These are phyloP conservation scores for Suillus sp. DNA, from an alignment of 768 basidiomycete genomes.

Conservation along the genomic window DNA sequence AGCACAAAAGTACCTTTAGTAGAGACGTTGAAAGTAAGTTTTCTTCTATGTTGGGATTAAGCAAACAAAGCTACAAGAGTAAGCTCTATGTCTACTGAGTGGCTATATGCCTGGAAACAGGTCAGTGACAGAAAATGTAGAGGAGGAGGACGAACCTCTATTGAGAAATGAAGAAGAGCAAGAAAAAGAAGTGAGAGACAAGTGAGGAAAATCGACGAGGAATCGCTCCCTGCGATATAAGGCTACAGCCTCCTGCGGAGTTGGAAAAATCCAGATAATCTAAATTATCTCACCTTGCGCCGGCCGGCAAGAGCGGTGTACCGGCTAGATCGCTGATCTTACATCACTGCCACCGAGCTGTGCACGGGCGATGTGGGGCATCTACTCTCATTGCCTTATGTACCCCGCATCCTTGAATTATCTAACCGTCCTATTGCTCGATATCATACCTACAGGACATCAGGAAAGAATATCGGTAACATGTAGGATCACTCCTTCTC, in stretches of 20 bases:
- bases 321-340: conserved; percentile 13
- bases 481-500: conserved; percentile 35
- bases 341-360: conserved; percentile 13
- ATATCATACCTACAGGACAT: conserved; percentile 21
- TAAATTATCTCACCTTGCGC: conserved; percentile 5
- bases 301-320: conserved; percentile 11
- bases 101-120: conserved; percentile 39
- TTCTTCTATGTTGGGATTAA: conserved; percentile 37
- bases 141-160: conserved; percentile 35
- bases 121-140: conserved; percentile 14
- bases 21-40: conserved; percentile 37
- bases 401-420: conserved; percentile 13
- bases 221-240: conserved; percentile 20
- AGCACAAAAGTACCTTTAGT: conserved; percentile 43
- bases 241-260: conserved; percentile 26
- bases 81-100: conserved; percentile 62
- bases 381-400: conserved; percentile 1
- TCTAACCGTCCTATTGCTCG: conserved; percentile 13
- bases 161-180: conserved; percentile 28
- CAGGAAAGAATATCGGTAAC: conserved; percentile 24
- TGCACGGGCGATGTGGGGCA: conserved; percentile 14
- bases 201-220: conserved; percentile 27
- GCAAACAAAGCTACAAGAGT: conserved; percentile 53
- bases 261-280: conserved; percentile 30
- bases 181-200: conserved; percentile 34